These are phyloP conservation scores for Candida frijolesensis DNA, from an alignment of 1,139 yeast species.

Conservation along the genomic window DNA sequence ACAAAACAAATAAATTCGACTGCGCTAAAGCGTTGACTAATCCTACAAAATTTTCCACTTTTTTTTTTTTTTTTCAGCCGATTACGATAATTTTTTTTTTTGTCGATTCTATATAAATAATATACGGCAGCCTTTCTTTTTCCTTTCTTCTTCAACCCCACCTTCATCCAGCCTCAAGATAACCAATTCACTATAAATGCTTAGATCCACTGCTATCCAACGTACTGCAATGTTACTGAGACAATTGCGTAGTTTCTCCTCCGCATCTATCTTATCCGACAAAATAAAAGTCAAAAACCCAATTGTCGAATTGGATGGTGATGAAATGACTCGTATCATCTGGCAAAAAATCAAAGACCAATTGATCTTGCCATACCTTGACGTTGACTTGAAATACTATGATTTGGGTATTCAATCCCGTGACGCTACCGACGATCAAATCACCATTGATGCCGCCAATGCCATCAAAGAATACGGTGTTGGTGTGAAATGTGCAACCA, in stretches of 20 bases:
- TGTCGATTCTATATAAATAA: background rate
- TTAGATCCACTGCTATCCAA: constrained; percentile 17
- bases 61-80: background rate
- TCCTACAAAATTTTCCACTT: background rate
- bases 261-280: constrained; percentile 26
- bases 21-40: constrained; percentile 3
- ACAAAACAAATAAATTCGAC: background rate
- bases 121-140: background rate
- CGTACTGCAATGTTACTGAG: constrained; percentile 16
- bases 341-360: constrained; percentile 76
- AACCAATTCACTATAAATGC: constrained; percentile 13
- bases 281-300: constrained; percentile 73
- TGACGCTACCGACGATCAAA: constrained; percentile 71
- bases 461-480: constrained; percentile 78
- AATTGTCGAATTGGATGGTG: constrained; percentile 82
- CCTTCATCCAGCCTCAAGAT: background rate
- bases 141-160: background rate
- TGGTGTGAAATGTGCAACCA: constrained; percentile 84
- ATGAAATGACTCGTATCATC: constrained; percentile 84
- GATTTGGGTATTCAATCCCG: constrained; percentile 73
- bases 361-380: constrained; percentile 69
- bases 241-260: constrained; percentile 25
- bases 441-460: constrained; percentile 74
- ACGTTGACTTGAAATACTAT: constrained; percentile 73
- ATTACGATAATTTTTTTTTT: background rate